Percentiles rank a stretch among this genome's conserved stretches.
These are phyloP conservation scores for Pleurotus salmoneostramineus DNA, from an alignment of 768 basidiomycete genomes.

Conservation along the genomic window DNA sequence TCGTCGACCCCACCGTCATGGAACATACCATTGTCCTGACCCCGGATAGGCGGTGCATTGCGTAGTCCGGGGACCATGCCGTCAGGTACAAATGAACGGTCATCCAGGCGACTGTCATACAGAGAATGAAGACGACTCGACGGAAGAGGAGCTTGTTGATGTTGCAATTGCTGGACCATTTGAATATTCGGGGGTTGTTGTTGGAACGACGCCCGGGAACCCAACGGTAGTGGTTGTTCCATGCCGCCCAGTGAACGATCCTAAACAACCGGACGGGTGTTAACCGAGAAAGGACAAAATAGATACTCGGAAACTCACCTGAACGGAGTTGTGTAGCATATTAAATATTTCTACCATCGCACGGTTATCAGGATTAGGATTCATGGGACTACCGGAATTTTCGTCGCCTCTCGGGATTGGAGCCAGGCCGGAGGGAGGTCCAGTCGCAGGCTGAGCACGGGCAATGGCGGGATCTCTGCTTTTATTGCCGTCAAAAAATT, in stretches of 20 bases:
- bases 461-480: slow-evolving; percentile 29
- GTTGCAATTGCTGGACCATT: slow-evolving; percentile 34
- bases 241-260: slow-evolving; percentile 26
- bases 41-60: slow-evolving; percentile 57
- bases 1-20: slow-evolving; percentile 58
- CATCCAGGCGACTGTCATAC: slow-evolving; percentile 72
- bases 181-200: slow-evolving; percentile 33
- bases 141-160: slow-evolving; percentile 37
- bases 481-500: slow-evolving; percentile 80
- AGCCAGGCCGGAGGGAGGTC: background rate
- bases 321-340: slow-evolving; percentile 74
- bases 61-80: slow-evolving; percentile 85
- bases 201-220: slow-evolving; percentile 25
- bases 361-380: slow-evolving; percentile 44
- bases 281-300: background rate
- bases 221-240: slow-evolving; percentile 15
- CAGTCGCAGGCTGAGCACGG: background rate
- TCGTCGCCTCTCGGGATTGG: slow-evolving; percentile 45
- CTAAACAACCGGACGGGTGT: slow-evolving; percentile 13
- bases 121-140: slow-evolving; percentile 59
- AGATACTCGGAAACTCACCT: slow-evolving; percentile 40
- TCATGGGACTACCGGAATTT: slow-evolving; percentile 23
- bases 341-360: slow-evolving; percentile 80
- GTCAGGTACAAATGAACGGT: slow-evolving; percentile 77
- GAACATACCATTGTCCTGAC: slow-evolving; percentile 53